These are phyloP conservation scores for Naegleria lovaniensis DNA, from an alignment of 208 protist species.

Conservation along the genomic window DNA sequence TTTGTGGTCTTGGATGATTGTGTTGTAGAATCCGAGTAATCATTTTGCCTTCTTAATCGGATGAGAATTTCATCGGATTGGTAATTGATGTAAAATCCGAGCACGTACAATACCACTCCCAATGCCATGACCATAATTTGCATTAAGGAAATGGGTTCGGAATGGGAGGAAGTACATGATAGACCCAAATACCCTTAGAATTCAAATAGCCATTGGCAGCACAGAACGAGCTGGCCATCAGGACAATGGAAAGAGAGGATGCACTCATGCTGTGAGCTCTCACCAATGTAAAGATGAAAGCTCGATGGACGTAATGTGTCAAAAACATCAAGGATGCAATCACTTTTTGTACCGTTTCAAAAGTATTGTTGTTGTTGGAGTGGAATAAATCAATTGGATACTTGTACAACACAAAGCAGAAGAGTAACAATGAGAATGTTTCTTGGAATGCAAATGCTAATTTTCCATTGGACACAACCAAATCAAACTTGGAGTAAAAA, in stretches of 20 bases:
- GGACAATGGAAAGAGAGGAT: not conserved
- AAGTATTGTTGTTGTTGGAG: too few relatives aligned
- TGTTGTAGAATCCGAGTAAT: not conserved
- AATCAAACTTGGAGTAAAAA: not conserved
- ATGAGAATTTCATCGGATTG: slow-evolving; percentile 30
- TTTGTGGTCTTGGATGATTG: not conserved
- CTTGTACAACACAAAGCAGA: not conserved
- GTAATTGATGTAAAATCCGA: slow-evolving; percentile 33
- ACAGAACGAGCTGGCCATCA: slow-evolving; percentile 10
- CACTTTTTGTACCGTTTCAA: not conserved
- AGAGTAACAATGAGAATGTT: not conserved
- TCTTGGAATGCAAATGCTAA: not conserved
- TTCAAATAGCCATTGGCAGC: slow-evolving; percentile 32
- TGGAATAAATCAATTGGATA: not conserved
- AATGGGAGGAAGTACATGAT: not conserved
- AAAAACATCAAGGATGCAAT: not conserved
- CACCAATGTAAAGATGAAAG: not conserved
- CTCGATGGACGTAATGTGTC: not conserved
- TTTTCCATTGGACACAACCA: not conserved
- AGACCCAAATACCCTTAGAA: not conserved
- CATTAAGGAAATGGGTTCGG: not conserved
- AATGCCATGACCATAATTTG: not conserved
- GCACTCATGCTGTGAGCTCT: not conserved
- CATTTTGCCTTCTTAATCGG: slow-evolving; percentile 18
- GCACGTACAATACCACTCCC: slow-evolving; percentile 8